Percentiles rank a stretch among this genome's conserved stretches.
Evolutionary conservation across 2,329 filamentous ascomycete species (phyloP).

Genomic region (Colletotrichum orbiculare): DNA sequence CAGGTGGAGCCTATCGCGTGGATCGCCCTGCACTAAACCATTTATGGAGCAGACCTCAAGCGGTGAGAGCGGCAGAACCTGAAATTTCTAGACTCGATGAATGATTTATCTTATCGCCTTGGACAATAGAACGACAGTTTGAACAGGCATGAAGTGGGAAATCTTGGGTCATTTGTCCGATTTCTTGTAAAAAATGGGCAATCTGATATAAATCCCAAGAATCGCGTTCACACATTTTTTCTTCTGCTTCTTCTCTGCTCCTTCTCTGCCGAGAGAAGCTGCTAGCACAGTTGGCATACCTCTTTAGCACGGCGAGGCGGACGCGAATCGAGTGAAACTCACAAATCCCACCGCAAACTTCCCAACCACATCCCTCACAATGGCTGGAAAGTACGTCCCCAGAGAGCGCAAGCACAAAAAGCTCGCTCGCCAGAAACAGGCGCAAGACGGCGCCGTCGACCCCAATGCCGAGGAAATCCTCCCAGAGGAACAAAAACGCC

Average conservation of each 20-base stretch:
- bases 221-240: too few relatives aligned
- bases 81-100: constrained; percentile 46
- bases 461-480: constrained; percentile 66
- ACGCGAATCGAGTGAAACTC: background rate
- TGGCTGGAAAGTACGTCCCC: constrained; percentile 67
- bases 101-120: constrained; percentile 24
- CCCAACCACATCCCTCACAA: constrained; percentile 41
- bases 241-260: too few relatives aligned
- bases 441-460: constrained; percentile 58
- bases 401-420: constrained; percentile 76
- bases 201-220: too few relatives aligned
- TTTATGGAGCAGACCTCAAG: constrained; percentile 43
- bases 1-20: constrained; percentile 10
- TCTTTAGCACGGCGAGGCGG: too few relatives aligned
- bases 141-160: too few relatives aligned
- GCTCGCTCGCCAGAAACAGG: constrained; percentile 68
- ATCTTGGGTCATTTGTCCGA: too few relatives aligned
- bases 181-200: too few relatives aligned
- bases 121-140: too few relatives aligned
- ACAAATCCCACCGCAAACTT: background rate
- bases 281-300: too few relatives aligned
- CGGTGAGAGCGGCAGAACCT: constrained; percentile 52
- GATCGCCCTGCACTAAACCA: constrained; percentile 50
- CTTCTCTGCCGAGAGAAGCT: too few relatives aligned
- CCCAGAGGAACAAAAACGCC: constrained; percentile 58